phyloP scores from a whole-genome alignment of 2,329 filamentous ascomycete species.

The Remersonia thermophila region DNA sequence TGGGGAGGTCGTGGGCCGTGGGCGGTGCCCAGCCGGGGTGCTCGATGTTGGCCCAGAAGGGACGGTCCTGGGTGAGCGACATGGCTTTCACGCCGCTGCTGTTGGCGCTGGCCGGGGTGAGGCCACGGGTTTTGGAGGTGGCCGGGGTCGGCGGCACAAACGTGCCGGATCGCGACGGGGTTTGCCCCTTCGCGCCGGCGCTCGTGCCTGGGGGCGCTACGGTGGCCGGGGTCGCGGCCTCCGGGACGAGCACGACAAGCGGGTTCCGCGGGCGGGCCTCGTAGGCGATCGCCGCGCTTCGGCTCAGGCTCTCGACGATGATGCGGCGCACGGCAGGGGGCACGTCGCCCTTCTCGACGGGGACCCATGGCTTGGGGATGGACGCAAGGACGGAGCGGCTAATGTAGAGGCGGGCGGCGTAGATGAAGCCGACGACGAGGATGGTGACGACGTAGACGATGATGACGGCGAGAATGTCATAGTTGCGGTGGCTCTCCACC shows the following conservation, averaged over 20 bases:
- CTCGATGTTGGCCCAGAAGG: slow-evolving; percentile 68
- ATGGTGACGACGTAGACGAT: slow-evolving; percentile 64
- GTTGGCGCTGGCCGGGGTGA: too few relatives aligned
- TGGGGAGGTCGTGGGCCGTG: slow-evolving; percentile 57
- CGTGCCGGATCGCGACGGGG: too few relatives aligned
- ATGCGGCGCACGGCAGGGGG: slow-evolving; percentile 61
- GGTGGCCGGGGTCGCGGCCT: background rate
- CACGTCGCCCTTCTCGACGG: slow-evolving; percentile 75
- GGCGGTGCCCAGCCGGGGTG: slow-evolving; percentile 87
- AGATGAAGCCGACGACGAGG: slow-evolving; percentile 60
- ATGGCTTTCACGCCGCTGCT: too few relatives aligned
- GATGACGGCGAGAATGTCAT: slow-evolving; percentile 74
- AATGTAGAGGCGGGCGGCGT: slow-evolving; percentile 73
- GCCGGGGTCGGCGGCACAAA: too few relatives aligned
- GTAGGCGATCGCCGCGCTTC: slow-evolving; percentile 72
- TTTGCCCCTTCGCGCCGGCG: background rate
- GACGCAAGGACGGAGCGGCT: slow-evolving; percentile 65
- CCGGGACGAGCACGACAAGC: slow-evolving; percentile 4
- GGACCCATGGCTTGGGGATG: slow-evolving; percentile 80
- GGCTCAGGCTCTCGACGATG: slow-evolving; percentile 57
- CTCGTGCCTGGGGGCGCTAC: background rate
- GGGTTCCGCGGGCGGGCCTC: slow-evolving; percentile 57
- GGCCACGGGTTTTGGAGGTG: too few relatives aligned
- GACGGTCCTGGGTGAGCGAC: slow-evolving; percentile 34
- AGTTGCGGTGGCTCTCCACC: slow-evolving; percentile 49